A percentile compares a stretch with the other conserved stretches of the same genome.
Evolutionary conservation across 2,329 filamentous ascomycete genomes (phyloP).

Genomic region (Exophiala alcalophila): DNA sequence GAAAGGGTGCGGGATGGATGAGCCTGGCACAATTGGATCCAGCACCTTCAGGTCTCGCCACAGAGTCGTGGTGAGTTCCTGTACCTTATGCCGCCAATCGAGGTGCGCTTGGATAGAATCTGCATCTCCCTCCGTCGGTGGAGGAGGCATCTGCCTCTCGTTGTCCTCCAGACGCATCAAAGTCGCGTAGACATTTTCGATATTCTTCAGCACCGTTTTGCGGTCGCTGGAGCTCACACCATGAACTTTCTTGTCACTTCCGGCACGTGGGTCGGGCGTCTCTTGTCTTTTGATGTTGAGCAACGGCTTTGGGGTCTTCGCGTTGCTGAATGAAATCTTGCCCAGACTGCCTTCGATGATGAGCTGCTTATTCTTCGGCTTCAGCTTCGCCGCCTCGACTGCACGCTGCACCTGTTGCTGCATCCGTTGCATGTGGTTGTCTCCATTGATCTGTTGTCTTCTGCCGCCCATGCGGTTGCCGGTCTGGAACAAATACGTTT

Average conservation of each 20-base stretch:
- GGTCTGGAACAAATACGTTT: constrained; percentile 95
- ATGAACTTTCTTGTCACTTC: constrained; percentile 43
- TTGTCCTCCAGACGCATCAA: constrained; percentile 95
- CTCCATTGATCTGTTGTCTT: constrained; percentile 75
- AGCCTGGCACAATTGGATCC: constrained; percentile 76
- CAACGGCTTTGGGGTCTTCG: constrained; percentile 91
- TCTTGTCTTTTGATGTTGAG: constrained; percentile 93
- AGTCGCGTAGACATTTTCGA: constrained; percentile 82
- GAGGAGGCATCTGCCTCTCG: constrained; percentile 73
- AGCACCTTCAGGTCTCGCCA: constrained; percentile 90
- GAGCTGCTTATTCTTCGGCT: constrained; percentile 95
- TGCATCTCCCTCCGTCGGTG: constrained; percentile 57
- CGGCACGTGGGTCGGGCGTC: constrained; percentile 54
- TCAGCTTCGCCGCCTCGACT: constrained; percentile 93
- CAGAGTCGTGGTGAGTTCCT: constrained; percentile 71
- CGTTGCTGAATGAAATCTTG: constrained; percentile 98
- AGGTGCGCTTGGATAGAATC: constrained; percentile 70
- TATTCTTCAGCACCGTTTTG: constrained; percentile 78
- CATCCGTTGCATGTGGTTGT: constrained; percentile 98
- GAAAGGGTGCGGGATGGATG: constrained; percentile 76
- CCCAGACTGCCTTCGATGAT: constrained; percentile 94
- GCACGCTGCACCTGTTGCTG: constrained; percentile 97
- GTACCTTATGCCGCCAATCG: constrained; percentile 72
- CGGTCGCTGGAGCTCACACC: constrained; percentile 65
- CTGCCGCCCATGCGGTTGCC: constrained; percentile 75